phyloP scores from a whole-genome alignment of 345 rosid genomes.

The Clarkia xantiana region DNA sequence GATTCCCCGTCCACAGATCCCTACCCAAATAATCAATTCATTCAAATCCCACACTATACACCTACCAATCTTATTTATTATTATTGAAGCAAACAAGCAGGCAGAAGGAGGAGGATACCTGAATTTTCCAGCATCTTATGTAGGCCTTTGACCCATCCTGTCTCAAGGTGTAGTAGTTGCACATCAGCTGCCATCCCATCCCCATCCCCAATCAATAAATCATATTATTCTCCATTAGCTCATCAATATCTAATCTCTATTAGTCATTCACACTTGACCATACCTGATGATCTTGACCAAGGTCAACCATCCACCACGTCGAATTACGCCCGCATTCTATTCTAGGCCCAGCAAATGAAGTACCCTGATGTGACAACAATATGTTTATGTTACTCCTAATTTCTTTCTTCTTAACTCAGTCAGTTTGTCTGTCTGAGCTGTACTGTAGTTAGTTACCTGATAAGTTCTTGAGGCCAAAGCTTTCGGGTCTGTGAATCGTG shows the following conservation, averaged over 20 bases:
- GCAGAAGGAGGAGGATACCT: constrained; percentile 27
- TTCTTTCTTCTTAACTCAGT: no score
- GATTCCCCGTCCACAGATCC: constrained; percentile 65
- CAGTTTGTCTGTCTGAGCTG: no score
- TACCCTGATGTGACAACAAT: constrained; percentile 33
- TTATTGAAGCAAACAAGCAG: neutral
- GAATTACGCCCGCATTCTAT: constrained; percentile 48
- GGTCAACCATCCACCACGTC: constrained; percentile 92
- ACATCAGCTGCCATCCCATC: constrained; percentile 64
- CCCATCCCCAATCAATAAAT: neutral
- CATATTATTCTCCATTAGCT: neutral
- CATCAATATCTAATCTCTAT: no score
- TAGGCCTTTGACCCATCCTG: constrained; percentile 83
- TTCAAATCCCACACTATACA: neutral
- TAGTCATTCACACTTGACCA: no score
- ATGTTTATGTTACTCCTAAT: no score
- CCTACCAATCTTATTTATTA: neutral
- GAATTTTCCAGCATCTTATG: constrained; percentile 69
- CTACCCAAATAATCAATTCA: constrained; percentile 14
- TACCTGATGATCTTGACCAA: constrained; percentile 93
- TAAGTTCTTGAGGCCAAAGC: constrained; percentile 72
- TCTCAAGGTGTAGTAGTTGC: constrained; percentile 83
- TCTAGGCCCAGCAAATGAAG: constrained; percentile 75
- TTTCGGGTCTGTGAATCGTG: constrained; percentile 81
- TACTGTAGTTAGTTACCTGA: constrained; percentile 57